Conservation (phyloP, 768 basidiomycete genomes). For the Podaxis sp. region DNA sequence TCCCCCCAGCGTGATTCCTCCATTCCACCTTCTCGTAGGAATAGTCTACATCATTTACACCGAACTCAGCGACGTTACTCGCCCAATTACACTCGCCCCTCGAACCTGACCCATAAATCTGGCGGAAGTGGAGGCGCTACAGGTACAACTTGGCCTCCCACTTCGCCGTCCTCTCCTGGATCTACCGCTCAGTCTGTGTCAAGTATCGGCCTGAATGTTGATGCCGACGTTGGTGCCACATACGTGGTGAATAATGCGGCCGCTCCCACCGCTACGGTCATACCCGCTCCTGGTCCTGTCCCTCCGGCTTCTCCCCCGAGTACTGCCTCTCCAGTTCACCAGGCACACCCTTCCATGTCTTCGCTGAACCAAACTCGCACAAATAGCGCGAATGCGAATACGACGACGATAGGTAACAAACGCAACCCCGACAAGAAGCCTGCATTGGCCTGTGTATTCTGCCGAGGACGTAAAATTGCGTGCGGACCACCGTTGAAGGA, state of each 20-base stretch:
- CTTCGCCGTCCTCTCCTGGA: background rate
- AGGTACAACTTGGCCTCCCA: background rate
- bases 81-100: background rate
- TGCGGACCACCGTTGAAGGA: constrained; percentile 59
- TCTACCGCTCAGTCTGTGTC: background rate
- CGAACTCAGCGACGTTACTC: constrained; percentile 6
- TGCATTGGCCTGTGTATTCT: constrained; percentile 63
- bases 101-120: constrained; percentile 1
- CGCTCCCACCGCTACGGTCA: background rate
- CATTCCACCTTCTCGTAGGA: constrained; percentile 5
- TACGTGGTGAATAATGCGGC: background rate
- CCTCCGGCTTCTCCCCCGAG: constrained; percentile 6
- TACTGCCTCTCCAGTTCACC: background rate
- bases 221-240: background rate
- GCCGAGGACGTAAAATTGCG: constrained; percentile 67
- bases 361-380: constrained; percentile 16
- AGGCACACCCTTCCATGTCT: constrained; percentile 19
- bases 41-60: background rate
- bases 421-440: constrained; percentile 51
- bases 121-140: background rate
- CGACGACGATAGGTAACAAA: constrained; percentile 29
- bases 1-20: background rate
- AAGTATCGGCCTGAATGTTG: background rate
- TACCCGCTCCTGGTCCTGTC: background rate
- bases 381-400: background rate